Percentiles rank a stretch among this genome's conserved stretches.
Evolutionary conservation across 148 eudicot species (phyloP).

Genomic region (Diospyros lotus): DNA sequence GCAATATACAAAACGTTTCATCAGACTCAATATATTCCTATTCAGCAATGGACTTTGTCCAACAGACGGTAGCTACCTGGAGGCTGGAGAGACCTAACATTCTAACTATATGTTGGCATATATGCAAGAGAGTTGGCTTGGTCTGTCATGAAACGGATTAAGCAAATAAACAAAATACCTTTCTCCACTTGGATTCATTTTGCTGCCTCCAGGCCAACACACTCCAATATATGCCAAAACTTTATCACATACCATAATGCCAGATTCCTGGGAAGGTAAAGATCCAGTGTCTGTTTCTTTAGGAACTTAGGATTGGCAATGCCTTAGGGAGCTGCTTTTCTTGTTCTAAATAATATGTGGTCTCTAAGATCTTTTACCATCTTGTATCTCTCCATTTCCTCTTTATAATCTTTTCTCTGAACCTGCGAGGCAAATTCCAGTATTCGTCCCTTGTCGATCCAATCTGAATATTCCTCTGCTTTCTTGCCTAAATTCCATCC

Average conservation of each 20-base stretch:
- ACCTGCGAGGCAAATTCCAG: slow-evolving; percentile 26
- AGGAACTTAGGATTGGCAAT: slow-evolving; percentile 21
- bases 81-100: no score
- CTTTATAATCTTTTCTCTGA: slow-evolving; percentile 28
- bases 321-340: slow-evolving; percentile 19
- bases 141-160: slow-evolving; percentile 11
- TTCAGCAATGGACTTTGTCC: slow-evolving; percentile 1
- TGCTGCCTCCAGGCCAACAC: no score
- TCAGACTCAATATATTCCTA: background rate
- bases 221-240: no score
- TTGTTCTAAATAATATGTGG: slow-evolving; percentile 32
- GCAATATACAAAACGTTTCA: no score
- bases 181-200: no score
- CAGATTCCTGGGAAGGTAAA: slow-evolving; percentile 33
- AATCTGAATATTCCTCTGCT: slow-evolving; percentile 25
- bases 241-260: slow-evolving; percentile 20
- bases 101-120: no score
- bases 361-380: slow-evolving; percentile 53
- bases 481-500: slow-evolving; percentile 53
- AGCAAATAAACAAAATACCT: background rate
- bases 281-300: slow-evolving; percentile 13
- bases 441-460: slow-evolving; percentile 25
- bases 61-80: background rate
- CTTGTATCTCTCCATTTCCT: slow-evolving; percentile 47
- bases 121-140: no score